Evolutionary conservation across 1,284 basidiomycete genomes (phyloP), one percentile per base, ranked within the genome.

Genomic region (Rhodofomes roseus): DNA sequence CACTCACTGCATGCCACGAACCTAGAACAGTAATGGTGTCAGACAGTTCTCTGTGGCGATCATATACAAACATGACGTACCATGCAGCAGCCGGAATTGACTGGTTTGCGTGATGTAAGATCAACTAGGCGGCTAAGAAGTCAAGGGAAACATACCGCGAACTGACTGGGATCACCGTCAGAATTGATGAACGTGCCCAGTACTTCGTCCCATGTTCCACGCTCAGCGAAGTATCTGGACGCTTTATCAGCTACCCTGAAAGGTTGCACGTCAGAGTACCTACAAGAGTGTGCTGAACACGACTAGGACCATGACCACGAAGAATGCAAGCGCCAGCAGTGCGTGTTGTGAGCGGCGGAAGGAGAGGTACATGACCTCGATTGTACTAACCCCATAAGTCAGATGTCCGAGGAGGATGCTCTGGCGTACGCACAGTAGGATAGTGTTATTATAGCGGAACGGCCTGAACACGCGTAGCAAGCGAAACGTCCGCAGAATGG

Each of bases 341-440:
- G 93, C 93, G 66, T 96, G 91, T 69, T 92, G 89, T 0, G 92
- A 94, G 60, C 91, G 79, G 56, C 88, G 81, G 43, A 95, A 87
- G n/a, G 92, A 88, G 37, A 95, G 82, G 70, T 90, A 93, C 93
- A 95, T 95, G 65, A 95, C 92, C 77, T 95, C 92, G 60, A 95
- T 95, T 0, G 93, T 95, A 56, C 87, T 91, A 63, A 11, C 31
- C n/a, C n/a, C n/a, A n/a, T 12, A 50, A 48, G 37, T 34, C 27
- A 40, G 23, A 54, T 61, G 40, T 48, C 25, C 27, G 5, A 4
- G 29, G n/a, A 11, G 11, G 29, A 16, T n/a, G 31, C 48, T 20
- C 6, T n/a, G 29, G 29, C 12, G 37, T 36, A 77, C 88, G 62
- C 70, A 88, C 89, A 94, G 76, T 18, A 94, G 80, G 64, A 95